Conservation (phyloP, 139 green algal genomes). For the Micractinium conductrix region DNA sequence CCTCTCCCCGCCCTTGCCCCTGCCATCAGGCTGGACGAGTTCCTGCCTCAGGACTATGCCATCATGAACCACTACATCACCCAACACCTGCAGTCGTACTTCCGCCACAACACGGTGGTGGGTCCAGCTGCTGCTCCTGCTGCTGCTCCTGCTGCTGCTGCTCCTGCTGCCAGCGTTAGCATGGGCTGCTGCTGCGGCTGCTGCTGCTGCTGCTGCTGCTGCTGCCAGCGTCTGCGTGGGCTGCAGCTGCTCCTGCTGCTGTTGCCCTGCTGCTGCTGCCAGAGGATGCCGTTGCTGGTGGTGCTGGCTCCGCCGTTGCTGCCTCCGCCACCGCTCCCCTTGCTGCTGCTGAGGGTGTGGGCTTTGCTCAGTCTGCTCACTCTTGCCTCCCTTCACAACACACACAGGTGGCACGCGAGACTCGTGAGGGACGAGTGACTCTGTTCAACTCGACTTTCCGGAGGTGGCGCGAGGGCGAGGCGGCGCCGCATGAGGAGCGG, state of each 20-base stretch:
- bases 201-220: too few relatives aligned
- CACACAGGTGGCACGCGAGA: not conserved
- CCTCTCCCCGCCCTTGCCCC: too few relatives aligned
- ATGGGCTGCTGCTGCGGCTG: too few relatives aligned
- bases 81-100: not conserved
- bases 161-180: not conserved
- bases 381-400: not conserved
- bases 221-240: too few relatives aligned
- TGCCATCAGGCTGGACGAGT: too few relatives aligned
- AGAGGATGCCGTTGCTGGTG: too few relatives aligned
- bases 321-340: too few relatives aligned
- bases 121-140: too few relatives aligned
- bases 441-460: not conserved
- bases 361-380: not conserved
- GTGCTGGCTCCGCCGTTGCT: too few relatives aligned
- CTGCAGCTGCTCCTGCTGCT: too few relatives aligned
- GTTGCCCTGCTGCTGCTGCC: too few relatives aligned
- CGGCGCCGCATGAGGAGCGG: not conserved
- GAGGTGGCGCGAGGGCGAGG: not conserved
- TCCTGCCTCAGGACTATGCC: constrained; percentile 9
- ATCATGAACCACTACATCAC: not conserved
- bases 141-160: too few relatives aligned
- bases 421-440: not conserved
- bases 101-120: not conserved
- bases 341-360: not conserved